These are phyloP conservation scores for Suhomyces sp. DNA, from an alignment of 805 yeast species.

Conservation along the genomic window DNA sequence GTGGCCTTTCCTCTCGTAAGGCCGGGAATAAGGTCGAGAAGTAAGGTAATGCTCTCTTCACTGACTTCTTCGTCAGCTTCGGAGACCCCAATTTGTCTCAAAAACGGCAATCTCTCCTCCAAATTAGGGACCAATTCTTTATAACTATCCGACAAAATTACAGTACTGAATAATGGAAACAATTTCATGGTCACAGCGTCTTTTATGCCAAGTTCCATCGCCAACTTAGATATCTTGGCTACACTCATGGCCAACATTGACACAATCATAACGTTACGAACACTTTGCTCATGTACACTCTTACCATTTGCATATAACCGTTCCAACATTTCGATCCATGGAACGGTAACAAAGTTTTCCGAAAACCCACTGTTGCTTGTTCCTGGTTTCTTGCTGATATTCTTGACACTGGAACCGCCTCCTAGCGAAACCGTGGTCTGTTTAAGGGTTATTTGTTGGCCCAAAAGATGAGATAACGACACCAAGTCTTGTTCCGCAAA, in stretches of 20 bases:
- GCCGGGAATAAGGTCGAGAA: conserved; percentile 67
- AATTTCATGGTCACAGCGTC: conserved; percentile 41
- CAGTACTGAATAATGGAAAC: conserved; percentile 55
- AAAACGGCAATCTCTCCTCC: conserved; percentile 48
- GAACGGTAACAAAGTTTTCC: conserved; percentile 49
- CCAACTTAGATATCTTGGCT: conserved; percentile 40
- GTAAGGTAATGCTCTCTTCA: conserved; percentile 37
- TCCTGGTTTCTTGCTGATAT: conserved; percentile 21
- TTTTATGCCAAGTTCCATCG: conserved; percentile 44
- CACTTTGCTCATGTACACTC: conserved; percentile 45
- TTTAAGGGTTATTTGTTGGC: conserved; percentile 29
- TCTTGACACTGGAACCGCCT: conserved; percentile 14
- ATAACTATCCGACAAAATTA: conserved; percentile 49
- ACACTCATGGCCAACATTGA: conserved; percentile 50
- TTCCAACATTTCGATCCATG: conserved; percentile 63
- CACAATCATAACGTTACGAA: conserved; percentile 50
- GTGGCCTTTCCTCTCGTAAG: conserved; percentile 46
- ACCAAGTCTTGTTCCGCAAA: conserved; percentile 46
- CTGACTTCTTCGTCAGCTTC: conserved; percentile 10
- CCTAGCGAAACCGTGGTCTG: conserved; percentile 13
- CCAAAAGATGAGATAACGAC: conserved; percentile 46
- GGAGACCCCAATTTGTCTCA: conserved; percentile 23
- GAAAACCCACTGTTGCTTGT: conserved; percentile 39
- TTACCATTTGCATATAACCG: conserved; percentile 54
- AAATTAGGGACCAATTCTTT: conserved; percentile 50